Conservation (phyloP, 1,284 basidiomycete genomes). For the Tremellales sp. region DNA sequence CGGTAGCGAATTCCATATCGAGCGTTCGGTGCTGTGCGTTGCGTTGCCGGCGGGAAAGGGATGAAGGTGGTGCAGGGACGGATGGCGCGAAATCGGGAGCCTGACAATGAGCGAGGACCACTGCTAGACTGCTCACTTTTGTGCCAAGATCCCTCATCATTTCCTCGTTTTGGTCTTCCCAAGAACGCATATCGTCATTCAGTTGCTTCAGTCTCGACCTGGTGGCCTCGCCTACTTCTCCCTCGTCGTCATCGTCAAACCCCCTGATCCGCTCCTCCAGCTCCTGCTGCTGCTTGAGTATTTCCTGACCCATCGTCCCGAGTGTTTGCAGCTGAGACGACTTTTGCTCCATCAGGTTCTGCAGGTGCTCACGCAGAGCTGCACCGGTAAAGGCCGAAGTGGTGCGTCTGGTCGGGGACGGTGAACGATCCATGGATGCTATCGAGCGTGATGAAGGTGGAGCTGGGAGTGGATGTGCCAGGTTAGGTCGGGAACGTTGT, state of each 20-base stretch:
- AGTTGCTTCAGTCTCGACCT: slow-evolving; percentile 70
- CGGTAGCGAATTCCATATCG: slow-evolving; percentile 81
- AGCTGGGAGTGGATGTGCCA: slow-evolving; percentile 28
- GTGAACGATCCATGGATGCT: slow-evolving; percentile 17
- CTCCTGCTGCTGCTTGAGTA: slow-evolving; percentile 85
- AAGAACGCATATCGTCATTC: slow-evolving; percentile 66
- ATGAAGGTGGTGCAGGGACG: slow-evolving; percentile 22
- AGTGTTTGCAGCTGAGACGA: slow-evolving; percentile 84
- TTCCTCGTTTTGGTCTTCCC: slow-evolving; percentile 79
- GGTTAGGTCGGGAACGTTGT: slow-evolving; percentile 39
- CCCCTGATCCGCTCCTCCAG: slow-evolving; percentile 78
- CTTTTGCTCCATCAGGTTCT: slow-evolving; percentile 77
- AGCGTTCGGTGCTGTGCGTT: slow-evolving; percentile 49
- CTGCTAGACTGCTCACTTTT: slow-evolving; percentile 52
- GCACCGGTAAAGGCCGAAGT: slow-evolving; percentile 22
- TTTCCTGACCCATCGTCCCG: slow-evolving; percentile 81
- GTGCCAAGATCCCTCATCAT: slow-evolving; percentile 66
- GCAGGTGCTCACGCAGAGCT: slow-evolving; percentile 54
- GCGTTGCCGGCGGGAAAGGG: slow-evolving; percentile 45
- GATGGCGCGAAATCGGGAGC: slow-evolving; percentile 13
- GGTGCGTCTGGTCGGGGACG: slow-evolving; percentile 9
- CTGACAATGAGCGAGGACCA: slow-evolving; percentile 4
- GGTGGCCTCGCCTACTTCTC: slow-evolving; percentile 50
- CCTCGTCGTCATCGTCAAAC: slow-evolving; percentile 63
- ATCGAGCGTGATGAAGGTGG: slow-evolving; percentile 27